phyloP scores from a whole-genome alignment of 192 early-diverging fungal species.

The Chytriomyces sp. region DNA sequence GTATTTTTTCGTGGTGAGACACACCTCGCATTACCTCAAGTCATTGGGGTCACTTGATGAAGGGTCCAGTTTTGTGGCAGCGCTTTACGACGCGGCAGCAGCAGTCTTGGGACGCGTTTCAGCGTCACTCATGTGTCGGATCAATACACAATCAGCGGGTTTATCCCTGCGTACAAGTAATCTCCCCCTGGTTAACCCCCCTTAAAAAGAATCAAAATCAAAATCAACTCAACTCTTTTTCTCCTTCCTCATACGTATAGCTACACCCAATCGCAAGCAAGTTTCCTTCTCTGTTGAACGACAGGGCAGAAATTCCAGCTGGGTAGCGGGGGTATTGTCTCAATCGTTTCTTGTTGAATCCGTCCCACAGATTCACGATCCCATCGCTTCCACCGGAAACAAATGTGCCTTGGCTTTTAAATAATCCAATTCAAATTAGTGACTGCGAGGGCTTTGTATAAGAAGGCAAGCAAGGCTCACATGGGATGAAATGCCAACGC shows the following conservation, averaged over 20 bases:
- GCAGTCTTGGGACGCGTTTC: conserved; percentile 63
- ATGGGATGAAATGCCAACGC: conserved; percentile 89
- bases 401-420: conserved; percentile 87
- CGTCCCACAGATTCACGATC: conserved; percentile 91
- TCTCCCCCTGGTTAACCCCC: background rate
- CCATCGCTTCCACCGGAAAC: conserved; percentile 95
- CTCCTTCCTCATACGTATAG: conserved; percentile 95
- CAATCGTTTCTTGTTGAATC: conserved; percentile 85
- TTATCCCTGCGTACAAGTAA: conserved; percentile 40
- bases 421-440: background rate
- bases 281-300: conserved; percentile 80
- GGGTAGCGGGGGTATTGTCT: conserved; percentile 83
- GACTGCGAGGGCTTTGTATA: background rate
- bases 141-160: conserved; percentile 65
- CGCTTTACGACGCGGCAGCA: background rate
- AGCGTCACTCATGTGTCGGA: conserved; percentile 69
- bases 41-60: background rate
- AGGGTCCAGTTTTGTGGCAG: background rate
- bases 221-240: conserved; percentile 65
- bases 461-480: conserved; percentile 50
- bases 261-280: conserved; percentile 84
- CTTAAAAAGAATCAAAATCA: conserved; percentile 15
- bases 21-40: background rate
- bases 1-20: too few relatives aligned
- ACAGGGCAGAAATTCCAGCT: conserved; percentile 78